Base-by-base conservation (phyloP, 768 basidiomycete species). In the Lepiota subincarnata region DNA sequence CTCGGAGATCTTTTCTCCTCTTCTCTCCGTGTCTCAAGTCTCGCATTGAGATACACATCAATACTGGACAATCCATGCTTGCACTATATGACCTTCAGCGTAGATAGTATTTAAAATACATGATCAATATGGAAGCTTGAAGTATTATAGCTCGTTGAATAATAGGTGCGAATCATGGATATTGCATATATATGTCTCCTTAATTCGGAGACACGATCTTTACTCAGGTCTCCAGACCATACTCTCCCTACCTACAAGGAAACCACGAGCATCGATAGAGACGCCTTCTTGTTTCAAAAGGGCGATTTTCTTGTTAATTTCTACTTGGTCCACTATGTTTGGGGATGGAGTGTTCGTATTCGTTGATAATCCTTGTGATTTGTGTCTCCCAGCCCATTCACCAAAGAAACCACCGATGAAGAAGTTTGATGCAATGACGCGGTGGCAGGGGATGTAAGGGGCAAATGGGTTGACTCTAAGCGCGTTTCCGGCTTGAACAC, bases 371-470 rank as follows among this genome's bases (percentile, higher is more conserved):
- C 4, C 6, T 11, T 76, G 73, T 0, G 74, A 71, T 42, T 71
- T 73, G 52, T 69, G 62, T n/a, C 69, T 65, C 26, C 67, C 71
- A 3, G 76, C 78, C 80, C 82, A 84, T 64, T 85, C 80, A 14
- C 84, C 85, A 37, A 66, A 70, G 61, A 82, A 87, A 0, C 86
- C 86, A 2, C 84, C 86, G 11, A 87, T 70, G 50, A 74, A 84
- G 10, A 75, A 63, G 56, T 75, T 79, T 0, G 83, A 79, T 0
- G 84, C 82, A 12, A 88, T 78, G 48, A 89, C 76, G 31, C 86
- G 79, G 60, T 88, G 87, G 55, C 87, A 89, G 0, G 86, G 87
- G 4, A 88, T 73, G 54, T 71, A 75, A 0, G 86, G 86, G 3
- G 77, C 76, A 64, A 87, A 89, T 0, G 86, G 85, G 59, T 88